Evolutionary conservation across 1,284 basidiomycete genomes (phyloP), one percentile per base, ranked within the genome.

Genomic region (Puccinia triticina): DNA sequence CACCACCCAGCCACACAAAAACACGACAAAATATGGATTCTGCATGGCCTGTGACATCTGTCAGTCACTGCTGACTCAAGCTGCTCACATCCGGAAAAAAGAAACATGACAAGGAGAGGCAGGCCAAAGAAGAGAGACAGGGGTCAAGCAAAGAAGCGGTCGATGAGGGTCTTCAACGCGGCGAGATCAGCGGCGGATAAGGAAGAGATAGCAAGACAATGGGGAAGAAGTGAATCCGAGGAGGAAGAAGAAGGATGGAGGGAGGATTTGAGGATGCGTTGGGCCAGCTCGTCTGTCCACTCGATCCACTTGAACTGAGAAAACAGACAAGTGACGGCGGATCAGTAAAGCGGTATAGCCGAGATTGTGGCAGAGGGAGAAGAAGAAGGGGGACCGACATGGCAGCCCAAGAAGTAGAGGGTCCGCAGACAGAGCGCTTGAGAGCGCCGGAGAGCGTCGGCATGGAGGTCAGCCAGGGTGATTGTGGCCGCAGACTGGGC

Each of bases 351-450:
- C 12, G 12, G 12, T 7, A 43, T 43, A 43, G 40, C 7, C 40
- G 40, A 43, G 12, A 12, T 7, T 43, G 40, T 43, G 12, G 40
- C 4, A 50, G 21, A 40, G n/a, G 64, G 21, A 16, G 48, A 78
- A 8, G 7, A n/a, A n/a, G 34, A 66, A 16, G 18, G 16, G 48
- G 29, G n/a, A 80, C 78, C 57, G 23, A 80, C 78, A 34, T 72
- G 78, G 5, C 14, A 57, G 32, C 66, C 78, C 4, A 80, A 16
- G 48, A 67, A 80, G 29, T 59, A 80, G 69, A 80, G 71, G 3
- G 67, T 80, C 2, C 50, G 43, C 11, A 80, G 32, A 43, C 78
- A 67, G 8, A 46, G 71, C 10, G 16, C 37, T 34, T 40, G 37
- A 0, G 50, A 57, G 12, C 55, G 66, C 2, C 32, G 37, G 18